A percentile compares a stretch with the other conserved stretches of the same genome.
These are phyloP conservation scores for Leptosphaerulina australis DNA, from an alignment of 2,329 filamentous ascomycete genomes.

Conservation along the genomic window DNA sequence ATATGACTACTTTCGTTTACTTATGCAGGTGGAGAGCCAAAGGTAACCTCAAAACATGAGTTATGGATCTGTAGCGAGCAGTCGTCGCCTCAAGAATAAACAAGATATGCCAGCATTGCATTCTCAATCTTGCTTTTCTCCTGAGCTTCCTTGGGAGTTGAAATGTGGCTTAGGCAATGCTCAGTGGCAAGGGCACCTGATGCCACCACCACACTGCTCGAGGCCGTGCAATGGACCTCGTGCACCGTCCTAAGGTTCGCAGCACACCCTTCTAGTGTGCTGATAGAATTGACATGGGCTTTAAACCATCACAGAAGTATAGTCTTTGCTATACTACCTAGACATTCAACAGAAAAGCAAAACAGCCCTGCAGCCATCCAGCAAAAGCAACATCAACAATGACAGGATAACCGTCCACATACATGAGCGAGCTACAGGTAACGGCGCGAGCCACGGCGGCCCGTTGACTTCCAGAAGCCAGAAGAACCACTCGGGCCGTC, in stretches of 20 bases:
- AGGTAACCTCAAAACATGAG: neutral
- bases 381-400: conserved; percentile 11
- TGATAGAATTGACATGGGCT: neutral
- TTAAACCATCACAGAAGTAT: neutral
- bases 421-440: conserved; percentile 22
- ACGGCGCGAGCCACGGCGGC: conserved; percentile 24
- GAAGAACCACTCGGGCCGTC: conserved; percentile 8
- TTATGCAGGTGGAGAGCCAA: conserved; percentile 25
- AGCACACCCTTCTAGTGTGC: conserved; percentile 11
- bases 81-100: neutral
- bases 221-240: conserved; percentile 12
- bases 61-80: conserved; percentile 8
- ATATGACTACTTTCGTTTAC: conserved; percentile 28
- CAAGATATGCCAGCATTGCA: neutral
- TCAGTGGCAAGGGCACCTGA: conserved; percentile 32
- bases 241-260: conserved; percentile 17
- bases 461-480: conserved; percentile 19
- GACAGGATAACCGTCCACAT: conserved; percentile 11
- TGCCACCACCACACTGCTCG: conserved; percentile 15
- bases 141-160: conserved; percentile 2
- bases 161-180: conserved; percentile 14
- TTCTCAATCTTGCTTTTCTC: conserved; percentile 5
- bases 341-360: neutral
- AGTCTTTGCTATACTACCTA: no score
- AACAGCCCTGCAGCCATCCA: neutral